Evolutionary conservation across 768 basidiomycete genomes (phyloP).

Genomic region (Austroboletus eburneus): DNA sequence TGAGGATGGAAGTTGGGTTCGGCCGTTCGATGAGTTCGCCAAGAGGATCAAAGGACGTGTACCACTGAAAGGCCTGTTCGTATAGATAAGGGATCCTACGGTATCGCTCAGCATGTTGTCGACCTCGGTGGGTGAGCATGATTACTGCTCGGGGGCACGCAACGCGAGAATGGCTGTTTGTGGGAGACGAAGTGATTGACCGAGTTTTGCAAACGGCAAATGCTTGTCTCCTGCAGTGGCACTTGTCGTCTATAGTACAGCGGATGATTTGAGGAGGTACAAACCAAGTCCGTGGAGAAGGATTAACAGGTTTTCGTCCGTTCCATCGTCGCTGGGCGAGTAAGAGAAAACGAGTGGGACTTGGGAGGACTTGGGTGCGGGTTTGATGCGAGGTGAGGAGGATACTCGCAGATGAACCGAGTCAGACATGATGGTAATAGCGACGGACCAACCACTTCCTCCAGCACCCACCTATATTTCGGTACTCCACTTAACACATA

Average conservation of each 20-base stretch:
- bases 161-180: conserved; percentile 85
- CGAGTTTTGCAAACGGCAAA: conserved; percentile 71
- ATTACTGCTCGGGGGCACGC: conserved; percentile 73
- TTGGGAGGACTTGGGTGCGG: conserved; percentile 39
- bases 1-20: conserved; percentile 67
- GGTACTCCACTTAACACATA: too few species aligned
- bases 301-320: conserved; percentile 81
- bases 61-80: conserved; percentile 84
- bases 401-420: conserved; percentile 19
- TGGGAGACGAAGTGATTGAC: conserved; percentile 71
- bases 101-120: conserved; percentile 9
- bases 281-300: conserved; percentile 83
- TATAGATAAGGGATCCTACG: conserved; percentile 73
- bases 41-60: conserved; percentile 71
- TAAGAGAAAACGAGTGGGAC: conserved; percentile 64
- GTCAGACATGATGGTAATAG: conserved; percentile 13
- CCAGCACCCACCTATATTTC: too few species aligned
- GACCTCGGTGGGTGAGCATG: conserved; percentile 6
- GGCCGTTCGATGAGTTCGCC: conserved; percentile 69
- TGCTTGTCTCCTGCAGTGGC: conserved; percentile 73
- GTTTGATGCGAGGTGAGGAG: conserved; percentile 40
- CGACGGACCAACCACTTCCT: too few species aligned
- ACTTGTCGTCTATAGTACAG: background rate
- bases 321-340: conserved; percentile 71
- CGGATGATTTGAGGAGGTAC: background rate